phyloP scores from a whole-genome alignment of 2,329 filamentous ascomycete genomes.

The Phialocephala sp. region DNA sequence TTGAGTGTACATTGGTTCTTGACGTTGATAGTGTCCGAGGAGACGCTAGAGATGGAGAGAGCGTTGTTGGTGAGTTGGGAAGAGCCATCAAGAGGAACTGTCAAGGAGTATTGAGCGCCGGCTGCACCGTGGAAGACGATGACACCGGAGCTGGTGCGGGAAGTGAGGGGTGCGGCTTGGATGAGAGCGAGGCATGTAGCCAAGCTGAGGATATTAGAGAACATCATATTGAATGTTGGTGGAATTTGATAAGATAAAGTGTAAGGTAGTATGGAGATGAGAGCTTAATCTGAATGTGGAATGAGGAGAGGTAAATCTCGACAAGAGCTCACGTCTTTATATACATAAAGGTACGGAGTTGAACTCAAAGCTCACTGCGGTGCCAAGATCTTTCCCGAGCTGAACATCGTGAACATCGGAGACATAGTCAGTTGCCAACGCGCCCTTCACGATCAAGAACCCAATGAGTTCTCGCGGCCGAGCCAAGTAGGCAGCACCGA shows the following conservation, averaged over 20 bases:
- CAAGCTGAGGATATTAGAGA: conserved; percentile 28
- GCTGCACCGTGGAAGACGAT: conserved; percentile 38
- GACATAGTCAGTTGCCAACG: conserved; percentile 10
- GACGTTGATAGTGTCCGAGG: conserved; percentile 27
- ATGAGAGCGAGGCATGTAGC: conserved; percentile 29
- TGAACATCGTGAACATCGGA: conserved; percentile 1
- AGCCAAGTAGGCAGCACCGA: background rate
- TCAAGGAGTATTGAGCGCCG: conserved; percentile 32
- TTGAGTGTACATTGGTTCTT: conserved; percentile 31
- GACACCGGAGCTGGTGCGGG: conserved; percentile 12
- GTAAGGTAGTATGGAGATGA: background rate
- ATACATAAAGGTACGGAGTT: background rate
- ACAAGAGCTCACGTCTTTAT: background rate
- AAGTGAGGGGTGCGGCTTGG: conserved; percentile 26
- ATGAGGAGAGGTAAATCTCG: background rate
- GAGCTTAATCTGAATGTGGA: background rate
- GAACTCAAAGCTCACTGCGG: background rate
- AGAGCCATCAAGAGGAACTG: conserved; percentile 33
- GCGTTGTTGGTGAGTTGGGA: conserved; percentile 30
- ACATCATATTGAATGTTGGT: conserved; percentile 31
- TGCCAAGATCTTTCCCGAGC: background rate
- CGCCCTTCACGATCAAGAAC: background rate
- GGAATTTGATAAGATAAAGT: background rate
- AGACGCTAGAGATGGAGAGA: conserved; percentile 37
- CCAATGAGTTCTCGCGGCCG: background rate